Evolutionary conservation across 192 early-diverging fungal genomes (phyloP), one percentile per base, ranked within the genome.

Genomic region (Funneliformis mosseae): DNA sequence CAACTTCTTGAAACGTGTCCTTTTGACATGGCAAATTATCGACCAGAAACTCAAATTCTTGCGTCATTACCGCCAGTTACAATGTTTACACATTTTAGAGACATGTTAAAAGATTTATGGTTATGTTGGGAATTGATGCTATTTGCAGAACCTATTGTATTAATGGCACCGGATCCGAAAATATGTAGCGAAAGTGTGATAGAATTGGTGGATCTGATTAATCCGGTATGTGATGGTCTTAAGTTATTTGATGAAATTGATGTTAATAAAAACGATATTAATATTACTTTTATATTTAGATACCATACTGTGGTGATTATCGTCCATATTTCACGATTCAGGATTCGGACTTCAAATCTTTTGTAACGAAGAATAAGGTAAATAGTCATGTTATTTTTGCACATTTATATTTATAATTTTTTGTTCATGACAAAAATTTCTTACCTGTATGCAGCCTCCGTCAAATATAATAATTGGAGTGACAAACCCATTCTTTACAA

Each of bases 281-380:
- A 43, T 9, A 41, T 38, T 9, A 8, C 16, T 27, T 68, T 45
- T 33, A 4, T 10, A n/a, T 8, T 8, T 87, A 94, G 89, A 95
- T 97, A 73, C 92, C 94, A 25, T 99, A 95, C 83, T 97, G 96
- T 75, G 98, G 98, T 46, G 96, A 99, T 85, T 97, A 93, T 81
- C 92, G 98, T 23, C 97, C 97, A 12, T 99, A 97, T 76, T 97
- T 99, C 82, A 99, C 98, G 5, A 95, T 99, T 76, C 96, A 97
- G 83, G 97, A 97, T 82, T 86, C 93, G 5, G 98, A 99, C 82
- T 95, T 98, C 74, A 92, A 93, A 70, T 85, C 87, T 41, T 89
- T 94, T 83, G 88, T 85, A 46, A 91, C 83, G 74, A 90, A 85
- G 48, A 86, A 83, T 62, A 72, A 86, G 82, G 90, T 89, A 85